Base-by-base conservation (phyloP, 768 basidiomycete genomes). In the Hericium rajendrae region DNA sequence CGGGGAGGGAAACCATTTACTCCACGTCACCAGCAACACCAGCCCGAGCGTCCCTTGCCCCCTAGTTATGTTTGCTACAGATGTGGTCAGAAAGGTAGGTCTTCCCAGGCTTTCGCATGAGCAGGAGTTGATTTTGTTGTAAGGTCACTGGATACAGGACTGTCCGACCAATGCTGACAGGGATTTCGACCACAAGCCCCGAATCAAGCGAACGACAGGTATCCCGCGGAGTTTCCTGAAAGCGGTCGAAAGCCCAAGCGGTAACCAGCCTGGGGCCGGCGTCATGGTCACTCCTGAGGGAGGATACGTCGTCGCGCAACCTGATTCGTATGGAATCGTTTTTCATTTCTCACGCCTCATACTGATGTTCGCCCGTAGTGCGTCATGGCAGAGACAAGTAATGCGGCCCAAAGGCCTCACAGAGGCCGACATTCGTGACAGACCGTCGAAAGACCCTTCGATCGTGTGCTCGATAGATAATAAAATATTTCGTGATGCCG, bases 251-350 rank as follows among this genome's bases (percentile, higher is more conserved):
- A 89, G 89, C 59, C 93, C 92, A 11, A 81, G 79, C 54, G 78
- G 73, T 56, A 85, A 80, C 20, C 83, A 84, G 57, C 72, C 88
- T 26, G 81, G 83, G 6, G 86, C 87, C 64, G 94, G 95, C 18
- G 85, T 98, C 51, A 99, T 99, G 97, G 88, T 99, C 59, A 98
- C 95, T 2, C 94, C 95, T 0, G 97, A 99, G 69, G 97, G 97
- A 59, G 92, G 93, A 39, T 98, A 95, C 71, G 97, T 99, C 18
- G 88, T 95, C 41, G 95, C 95, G 1, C 88, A 97, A 67, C 94
- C 97, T 0, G 97, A 99, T 72, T 81, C 84, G 95, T 97, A 72
- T 67, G 93, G 81, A 48, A n/a, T n/a, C 54, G 16, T 38, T 15
- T 51, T 28, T 46, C 52, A 4, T 48, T 48, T 39, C 37, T 48